Percentiles rank a stretch among this genome's conserved stretches.
These are phyloP conservation scores for Boeremia exigua DNA, from an alignment of 2,329 filamentous ascomycete genomes.

Conservation along the genomic window DNA sequence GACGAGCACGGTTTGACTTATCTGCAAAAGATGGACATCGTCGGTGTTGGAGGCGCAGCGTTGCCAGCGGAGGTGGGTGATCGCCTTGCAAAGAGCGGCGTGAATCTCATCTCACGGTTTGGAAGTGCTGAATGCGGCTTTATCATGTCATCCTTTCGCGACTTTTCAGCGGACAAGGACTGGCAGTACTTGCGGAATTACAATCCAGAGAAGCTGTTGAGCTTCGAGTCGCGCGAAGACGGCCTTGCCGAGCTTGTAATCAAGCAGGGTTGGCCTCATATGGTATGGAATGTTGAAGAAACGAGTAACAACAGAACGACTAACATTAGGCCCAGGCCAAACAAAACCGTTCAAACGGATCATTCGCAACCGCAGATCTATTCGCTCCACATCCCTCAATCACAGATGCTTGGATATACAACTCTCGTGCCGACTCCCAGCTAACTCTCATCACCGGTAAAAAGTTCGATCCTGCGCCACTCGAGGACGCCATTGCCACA, in stretches of 20 bases:
- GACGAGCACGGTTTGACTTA: constrained; percentile 86
- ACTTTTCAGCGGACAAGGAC: constrained; percentile 60
- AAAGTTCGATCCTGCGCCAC: constrained; percentile 69
- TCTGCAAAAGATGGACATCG: constrained; percentile 60
- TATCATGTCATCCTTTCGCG: constrained; percentile 65
- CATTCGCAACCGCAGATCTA: constrained; percentile 68
- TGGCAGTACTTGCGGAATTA: constrained; percentile 66
- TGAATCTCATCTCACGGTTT: constrained; percentile 67
- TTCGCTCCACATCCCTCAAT: constrained; percentile 63
- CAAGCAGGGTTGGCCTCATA: constrained; percentile 62
- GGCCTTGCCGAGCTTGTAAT: constrained; percentile 63
- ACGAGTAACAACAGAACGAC: not conserved
- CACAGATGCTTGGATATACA: constrained; percentile 65
- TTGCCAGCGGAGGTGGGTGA: constrained; percentile 62
- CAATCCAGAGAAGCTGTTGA: constrained; percentile 54
- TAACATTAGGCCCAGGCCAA: constrained; percentile 51
- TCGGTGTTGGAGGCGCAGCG: constrained; percentile 69
- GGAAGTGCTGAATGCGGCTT: constrained; percentile 73
- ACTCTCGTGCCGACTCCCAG: constrained; percentile 66
- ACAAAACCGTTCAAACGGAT: constrained; percentile 63
- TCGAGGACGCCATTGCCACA: constrained; percentile 63
- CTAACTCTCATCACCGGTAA: constrained; percentile 70
- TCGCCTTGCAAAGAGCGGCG: constrained; percentile 55
- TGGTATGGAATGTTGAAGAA: constrained; percentile 30
- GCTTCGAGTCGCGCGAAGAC: constrained; percentile 50